Base-by-base conservation (phyloP, 148 eudicot genomes). In the Rhododendron kiyosumense region DNA sequence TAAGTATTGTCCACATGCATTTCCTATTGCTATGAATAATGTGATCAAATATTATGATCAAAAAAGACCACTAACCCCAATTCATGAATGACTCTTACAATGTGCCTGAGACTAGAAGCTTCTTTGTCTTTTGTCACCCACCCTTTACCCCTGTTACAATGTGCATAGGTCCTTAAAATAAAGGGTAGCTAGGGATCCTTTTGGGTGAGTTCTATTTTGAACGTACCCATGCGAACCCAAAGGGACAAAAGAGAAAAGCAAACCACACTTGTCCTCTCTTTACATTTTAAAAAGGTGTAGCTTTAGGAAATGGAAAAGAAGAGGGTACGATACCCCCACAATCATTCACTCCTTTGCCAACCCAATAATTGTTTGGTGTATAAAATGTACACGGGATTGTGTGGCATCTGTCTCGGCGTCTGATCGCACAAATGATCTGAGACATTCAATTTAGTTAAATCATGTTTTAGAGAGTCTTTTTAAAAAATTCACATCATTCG, bases 301-400 rank as follows among this genome's bases (percentile, higher is more conserved):
- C 75, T 63, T 59, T 63, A 2, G 84, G 32, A 28, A 61, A 63
- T 82, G 75, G 48, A 82, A 61, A 41, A 83, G 84, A 65, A 43
- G 76, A n/a, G 48, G 77, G 38, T 24, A 24, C 76, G n/a, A 20
- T 22, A 7, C 12, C 26, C 28, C 43, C 26, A 18, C 46, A 43
- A 69, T 30, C 48, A 49, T 2, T 41, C 79, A 34, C 32, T 49
- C 32, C 18, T 48, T 51, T 51, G 32, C 48, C 15, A 43, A 38
- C 84, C 52, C 76, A 82, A 82, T 63, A 82, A 82, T 59, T 57
- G 84, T 59, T 81, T 18, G 52, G 51, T 48, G 51, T 10, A 2
- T 48, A 48, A 48, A 48, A 48, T 48, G 51, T 48, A 48, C 12
- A 48, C 13, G 2, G 51, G 51, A 48, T 48, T 8, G 13, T 11